A percentile compares a stretch with the other conserved stretches of the same genome.
Conservation (phyloP, 805 yeast species). For the Candida schatavii region DNA sequence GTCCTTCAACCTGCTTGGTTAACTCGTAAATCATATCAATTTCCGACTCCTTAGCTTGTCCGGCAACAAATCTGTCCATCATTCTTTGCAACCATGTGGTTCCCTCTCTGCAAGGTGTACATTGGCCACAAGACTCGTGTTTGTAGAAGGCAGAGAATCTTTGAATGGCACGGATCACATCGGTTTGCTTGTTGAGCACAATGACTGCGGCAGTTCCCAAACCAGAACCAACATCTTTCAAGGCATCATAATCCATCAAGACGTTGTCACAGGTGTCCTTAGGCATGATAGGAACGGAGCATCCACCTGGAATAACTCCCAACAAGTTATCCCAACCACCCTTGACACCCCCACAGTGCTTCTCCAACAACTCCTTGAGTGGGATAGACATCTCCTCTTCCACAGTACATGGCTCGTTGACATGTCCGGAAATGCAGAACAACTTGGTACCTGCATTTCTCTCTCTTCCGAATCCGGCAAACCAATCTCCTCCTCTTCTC, state of each 20-base stretch:
- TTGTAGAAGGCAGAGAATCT: slow-evolving; percentile 80
- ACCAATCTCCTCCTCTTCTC: slow-evolving; percentile 89
- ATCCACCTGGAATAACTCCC: slow-evolving; percentile 89
- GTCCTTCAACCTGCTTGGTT: slow-evolving; percentile 86
- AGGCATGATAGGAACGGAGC: slow-evolving; percentile 81
- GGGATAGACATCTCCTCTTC: slow-evolving; percentile 95
- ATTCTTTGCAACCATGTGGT: slow-evolving; percentile 80
- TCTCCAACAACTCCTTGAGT: slow-evolving; percentile 75
- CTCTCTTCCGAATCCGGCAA: slow-evolving; percentile 78
- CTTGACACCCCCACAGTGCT: slow-evolving; percentile 85
- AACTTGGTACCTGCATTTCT: slow-evolving; percentile 81
- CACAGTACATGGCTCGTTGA: slow-evolving; percentile 88
- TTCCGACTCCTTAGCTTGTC: slow-evolving; percentile 78
- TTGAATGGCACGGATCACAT: slow-evolving; percentile 81
- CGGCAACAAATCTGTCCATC: slow-evolving; percentile 78
- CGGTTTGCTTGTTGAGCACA: slow-evolving; percentile 85
- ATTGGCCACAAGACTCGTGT: slow-evolving; percentile 93
- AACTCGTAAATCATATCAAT: slow-evolving; percentile 83
- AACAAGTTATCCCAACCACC: slow-evolving; percentile 93
- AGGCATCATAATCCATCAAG: slow-evolving; percentile 85
- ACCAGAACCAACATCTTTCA: slow-evolving; percentile 82
- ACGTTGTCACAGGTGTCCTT: slow-evolving; percentile 63
- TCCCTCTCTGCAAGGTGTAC: slow-evolving; percentile 94
- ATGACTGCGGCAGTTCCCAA: slow-evolving; percentile 92
- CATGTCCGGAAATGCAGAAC: slow-evolving; percentile 86